Percentiles rank a stretch among this genome's conserved stretches.
Evolutionary conservation across 345 rosid species (phyloP).

Genomic region (Gossypium thurberi): DNA sequence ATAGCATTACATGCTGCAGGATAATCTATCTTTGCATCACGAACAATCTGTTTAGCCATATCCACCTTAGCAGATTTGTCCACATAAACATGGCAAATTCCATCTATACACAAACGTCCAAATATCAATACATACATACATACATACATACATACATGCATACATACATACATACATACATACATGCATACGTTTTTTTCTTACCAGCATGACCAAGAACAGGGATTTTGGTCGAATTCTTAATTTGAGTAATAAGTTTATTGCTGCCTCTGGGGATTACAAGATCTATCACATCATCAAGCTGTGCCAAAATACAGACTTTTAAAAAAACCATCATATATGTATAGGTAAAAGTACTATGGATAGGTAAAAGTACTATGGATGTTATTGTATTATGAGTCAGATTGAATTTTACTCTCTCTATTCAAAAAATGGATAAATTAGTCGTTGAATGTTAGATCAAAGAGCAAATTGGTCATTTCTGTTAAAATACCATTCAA

Average conservation of each 20-base stretch:
- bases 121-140: not conserved
- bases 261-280: conserved; percentile 78
- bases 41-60: conserved; percentile 46
- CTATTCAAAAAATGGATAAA: no score
- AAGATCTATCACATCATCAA: conserved; percentile 73
- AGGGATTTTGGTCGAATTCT: conserved; percentile 70
- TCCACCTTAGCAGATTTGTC: conserved; percentile 59
- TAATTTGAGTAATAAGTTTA: conserved; percentile 56
- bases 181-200: conserved; percentile 2
- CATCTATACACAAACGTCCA: conserved; percentile 33
- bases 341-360: no score
- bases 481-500: no score
- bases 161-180: no score
- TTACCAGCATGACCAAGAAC: conserved; percentile 76
- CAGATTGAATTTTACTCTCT: no score
- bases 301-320: conserved; percentile 30
- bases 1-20: conserved; percentile 74
- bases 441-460: no score
- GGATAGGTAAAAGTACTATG: no score
- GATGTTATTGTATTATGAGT: no score
- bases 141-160: no score
- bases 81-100: conserved; percentile 62
- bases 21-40: conserved; percentile 69
- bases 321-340: not conserved
- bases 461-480: no score